Percentiles rank a stretch among this genome's conserved stretches.
These are phyloP conservation scores for Apiotrichum siamense DNA, from an alignment of 1,284 basidiomycete genomes.

Conservation along the genomic window DNA sequence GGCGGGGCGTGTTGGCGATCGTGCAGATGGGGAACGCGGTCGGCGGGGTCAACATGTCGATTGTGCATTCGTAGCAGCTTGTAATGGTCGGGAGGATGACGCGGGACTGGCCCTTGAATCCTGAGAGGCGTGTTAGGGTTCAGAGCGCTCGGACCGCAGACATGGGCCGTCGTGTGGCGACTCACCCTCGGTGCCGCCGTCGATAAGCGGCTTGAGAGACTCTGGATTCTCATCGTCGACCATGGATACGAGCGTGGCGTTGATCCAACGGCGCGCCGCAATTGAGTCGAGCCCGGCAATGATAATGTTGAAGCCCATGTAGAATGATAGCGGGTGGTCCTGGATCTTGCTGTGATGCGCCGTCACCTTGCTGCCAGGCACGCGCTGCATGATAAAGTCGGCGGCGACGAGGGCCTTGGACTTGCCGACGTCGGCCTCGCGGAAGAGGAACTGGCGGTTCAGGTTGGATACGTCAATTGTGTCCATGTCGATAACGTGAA, in stretches of 20 bases:
- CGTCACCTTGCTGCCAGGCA: conserved; percentile 88
- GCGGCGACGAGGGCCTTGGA: conserved; percentile 92
- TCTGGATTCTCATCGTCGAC: conserved; percentile 87
- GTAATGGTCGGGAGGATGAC: conserved; percentile 94
- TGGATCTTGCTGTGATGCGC: conserved; percentile 98
- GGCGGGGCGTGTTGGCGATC: conserved; percentile 94
- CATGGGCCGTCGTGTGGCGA: too few species aligned
- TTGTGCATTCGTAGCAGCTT: conserved; percentile 96
- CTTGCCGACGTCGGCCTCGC: conserved; percentile 76
- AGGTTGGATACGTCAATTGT: conserved; percentile 99
- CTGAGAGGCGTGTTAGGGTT: conserved; percentile 55
- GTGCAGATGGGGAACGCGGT: conserved; percentile 98
- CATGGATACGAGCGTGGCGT: conserved; percentile 90
- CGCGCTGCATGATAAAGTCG: conserved; percentile 89
- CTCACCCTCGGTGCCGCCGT: conserved; percentile 94
- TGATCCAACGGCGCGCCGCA: conserved; percentile 96
- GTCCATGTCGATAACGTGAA: conserved; percentile 99
- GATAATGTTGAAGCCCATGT: conserved; percentile 92
- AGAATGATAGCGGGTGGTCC: conserved; percentile 93
- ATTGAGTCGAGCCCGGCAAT: conserved; percentile 98
- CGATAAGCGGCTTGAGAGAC: conserved; percentile 94
- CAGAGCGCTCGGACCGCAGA: not conserved
- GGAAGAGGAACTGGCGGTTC: conserved; percentile 96
- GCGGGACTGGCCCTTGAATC: conserved; percentile 96
- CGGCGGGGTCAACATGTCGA: conserved; percentile 97